phyloP scores from a whole-genome alignment of 441 rosid species.

The Aleurites moluccanus region DNA sequence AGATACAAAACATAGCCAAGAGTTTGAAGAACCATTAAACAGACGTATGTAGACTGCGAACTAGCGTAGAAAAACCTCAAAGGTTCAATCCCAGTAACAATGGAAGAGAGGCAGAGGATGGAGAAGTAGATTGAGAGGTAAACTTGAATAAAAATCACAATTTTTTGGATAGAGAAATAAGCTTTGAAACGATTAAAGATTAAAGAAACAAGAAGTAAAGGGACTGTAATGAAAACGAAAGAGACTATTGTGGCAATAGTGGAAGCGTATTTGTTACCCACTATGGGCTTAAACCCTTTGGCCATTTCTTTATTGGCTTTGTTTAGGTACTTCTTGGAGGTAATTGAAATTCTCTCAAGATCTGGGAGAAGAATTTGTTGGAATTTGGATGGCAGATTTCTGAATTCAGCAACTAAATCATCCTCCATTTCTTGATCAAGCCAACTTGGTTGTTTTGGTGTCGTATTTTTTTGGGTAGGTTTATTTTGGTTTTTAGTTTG shows the following conservation, averaged over 20 bases:
- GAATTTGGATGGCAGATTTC: constrained; percentile 72
- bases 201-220: constrained; percentile 74
- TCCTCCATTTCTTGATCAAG: constrained; percentile 57
- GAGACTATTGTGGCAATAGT: constrained; percentile 65
- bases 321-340: constrained; percentile 70
- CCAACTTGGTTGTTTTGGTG: constrained; percentile 56
- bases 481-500: too few species aligned
- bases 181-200: constrained; percentile 75
- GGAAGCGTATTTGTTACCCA: constrained; percentile 79
- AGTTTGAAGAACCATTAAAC: constrained; percentile 74
- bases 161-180: constrained; percentile 80
- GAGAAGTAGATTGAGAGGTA: constrained; percentile 95
- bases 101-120: constrained; percentile 70
- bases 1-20: constrained; percentile 78
- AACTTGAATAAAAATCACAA: constrained; percentile 77
- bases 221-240: constrained; percentile 65
- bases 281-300: constrained; percentile 72
- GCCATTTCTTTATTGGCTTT: constrained; percentile 83
- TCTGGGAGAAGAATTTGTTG: constrained; percentile 75
- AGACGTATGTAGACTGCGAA: constrained; percentile 64
- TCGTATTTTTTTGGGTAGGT: constrained; percentile 15
- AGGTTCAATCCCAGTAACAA: constrained; percentile 83
- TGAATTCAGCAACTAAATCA: constrained; percentile 64
- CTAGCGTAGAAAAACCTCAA: constrained; percentile 79
- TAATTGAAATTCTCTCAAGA: constrained; percentile 69